Evolutionary conservation across 2,329 filamentous ascomycete genomes (phyloP), one percentile per base, ranked within the genome.

Genomic region (Diaporthe destruens): DNA sequence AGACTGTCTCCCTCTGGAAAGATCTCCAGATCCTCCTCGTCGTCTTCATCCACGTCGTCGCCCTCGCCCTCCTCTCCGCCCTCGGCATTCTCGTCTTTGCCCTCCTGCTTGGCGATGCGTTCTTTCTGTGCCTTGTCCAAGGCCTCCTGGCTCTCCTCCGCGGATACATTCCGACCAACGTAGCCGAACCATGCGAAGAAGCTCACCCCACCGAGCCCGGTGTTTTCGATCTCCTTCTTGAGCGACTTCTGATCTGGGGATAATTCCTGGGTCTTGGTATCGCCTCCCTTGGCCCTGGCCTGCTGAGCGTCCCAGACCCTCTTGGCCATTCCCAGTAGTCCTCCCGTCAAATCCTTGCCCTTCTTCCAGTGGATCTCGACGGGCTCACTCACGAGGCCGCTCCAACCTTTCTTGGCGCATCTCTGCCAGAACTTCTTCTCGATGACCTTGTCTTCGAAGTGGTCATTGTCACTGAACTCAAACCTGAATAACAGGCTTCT

Each of bases 401-500:
- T 86, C 90, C 90, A 95, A 78, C 89, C 87, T 79, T 92, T 88
- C 80, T 87, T 88, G 74, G 88, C 86, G 81, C 88, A 88, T 76
- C 95, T 91, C 87, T 92, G 94, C 89, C 92, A 96, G 84, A 98
- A 98, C 80, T 93, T 94, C 91, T 98, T 98, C 84, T 96, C 93
- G 63, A 98, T 84, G 69, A 91, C 88, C 70, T 85, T 87, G 84
- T 98, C 88, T 80, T 91, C 88, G 78, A 98, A 98, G 85, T 92
- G 91, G 65, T 94, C 91, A 84, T 98, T 98, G 75, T 91, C 88
- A 73, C 84, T 84, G 83, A 98, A 98, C 78, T 93, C 91, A 79
- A 96, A 94, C 75, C 85, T 91, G 85, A 97, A 89, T 74, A 88
- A 85, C 77, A 98, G 82, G 84, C 91, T 95, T 81, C 95, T 91